Evolutionary conservation across 306 rosid genomes (phyloP), one percentile per base, ranked within the genome.

Genomic region (Purshia tridentata): DNA sequence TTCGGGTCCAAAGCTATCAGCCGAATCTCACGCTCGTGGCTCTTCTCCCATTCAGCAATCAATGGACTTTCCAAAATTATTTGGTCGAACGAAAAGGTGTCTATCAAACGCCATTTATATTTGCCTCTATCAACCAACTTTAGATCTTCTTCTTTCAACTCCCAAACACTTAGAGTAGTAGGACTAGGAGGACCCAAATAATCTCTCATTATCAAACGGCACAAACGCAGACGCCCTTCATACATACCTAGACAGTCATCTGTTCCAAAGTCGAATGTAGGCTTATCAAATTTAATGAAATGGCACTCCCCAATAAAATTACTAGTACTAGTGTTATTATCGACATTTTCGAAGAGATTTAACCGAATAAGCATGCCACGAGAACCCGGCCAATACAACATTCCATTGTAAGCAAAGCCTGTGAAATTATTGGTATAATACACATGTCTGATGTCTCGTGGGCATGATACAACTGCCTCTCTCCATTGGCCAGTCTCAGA

Each of bases 371-470:
- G 57, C n/a, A 53, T 0, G 57, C 57, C 57, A 0, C 0, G 0
- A 53, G 0, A 53, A 53, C 0, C 19, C 57, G 18, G 0, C 12
- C 57, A 18, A 9, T 18, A 52, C 57, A 52, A 18, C 5, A 52
- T 52, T 52, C 57, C 2, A 0, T 0, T 52, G 23, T 52, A 18
- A 6, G 57, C 23, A 52, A 6, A 0, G 57, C 57, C 0, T n/a
- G 5, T 3, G 35, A 3, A 4, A 52, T 5, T 16, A 52, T 3
- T 8, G n/a, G 9, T 0, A 8, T 0, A 5, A 16, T 4, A 2
- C n/a, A 11, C 0, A n/a, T 6, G n/a, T 6, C 23, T 52, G n/a
- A 8, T 16, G 7, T 9, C 57, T 52, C 20, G 12, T 20, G 12
- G 3, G 57, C 19, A 8, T 2, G 23, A 52, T 52, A n/a, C n/a